Evolutionary conservation across 805 yeast genomes (phyloP), one percentile per base, ranked within the genome.

Genomic region (Peterozyma xylosa): DNA sequence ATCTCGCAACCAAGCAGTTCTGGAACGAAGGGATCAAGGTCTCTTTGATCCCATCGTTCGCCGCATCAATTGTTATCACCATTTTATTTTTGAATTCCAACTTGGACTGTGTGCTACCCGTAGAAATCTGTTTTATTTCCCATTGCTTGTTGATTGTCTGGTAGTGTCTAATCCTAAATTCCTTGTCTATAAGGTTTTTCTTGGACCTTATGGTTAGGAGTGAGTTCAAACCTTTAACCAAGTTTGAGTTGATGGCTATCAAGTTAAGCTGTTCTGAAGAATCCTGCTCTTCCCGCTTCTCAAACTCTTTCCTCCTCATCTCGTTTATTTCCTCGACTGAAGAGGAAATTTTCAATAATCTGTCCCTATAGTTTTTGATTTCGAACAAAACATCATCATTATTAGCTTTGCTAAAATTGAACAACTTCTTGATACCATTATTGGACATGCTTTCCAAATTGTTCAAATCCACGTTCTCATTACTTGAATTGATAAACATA

Each of bases 21-120:
- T 78, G 84, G 58, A 78, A 79, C 44, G 70, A 70, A 1, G 86
- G 85, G 15, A 77, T 58, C 45, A 80, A 57, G 0, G 79, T 78
- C 41, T 76, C 71, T 46, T 63, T 64, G 37, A 73, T 64, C 43
- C 72, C 30, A n/a, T 30, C 14, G 17, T 37, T 34, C 9, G 27
- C 18, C 5, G 32, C 11, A 27, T 44, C 71, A 40, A 71, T 68
- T 33, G 58, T 50, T 16, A 71, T 35, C n/a, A 42, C 17, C 29
- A 45, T 30, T n/a, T 35, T 42, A 35, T 42, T 42, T 35, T 36
- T 32, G 30, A 39, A 45, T 14, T 32, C 14, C 17, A 42, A 16
- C 16, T 32, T 42, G 29, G 40, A 17, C 14, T 35, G 42, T 21
- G 27, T 7, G 14, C 5, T 30, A 9, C 11, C 36, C 6, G 17